These are phyloP conservation scores for Sarcodon aspratus DNA, from an alignment of 768 basidiomycete species.

Conservation along the genomic window DNA sequence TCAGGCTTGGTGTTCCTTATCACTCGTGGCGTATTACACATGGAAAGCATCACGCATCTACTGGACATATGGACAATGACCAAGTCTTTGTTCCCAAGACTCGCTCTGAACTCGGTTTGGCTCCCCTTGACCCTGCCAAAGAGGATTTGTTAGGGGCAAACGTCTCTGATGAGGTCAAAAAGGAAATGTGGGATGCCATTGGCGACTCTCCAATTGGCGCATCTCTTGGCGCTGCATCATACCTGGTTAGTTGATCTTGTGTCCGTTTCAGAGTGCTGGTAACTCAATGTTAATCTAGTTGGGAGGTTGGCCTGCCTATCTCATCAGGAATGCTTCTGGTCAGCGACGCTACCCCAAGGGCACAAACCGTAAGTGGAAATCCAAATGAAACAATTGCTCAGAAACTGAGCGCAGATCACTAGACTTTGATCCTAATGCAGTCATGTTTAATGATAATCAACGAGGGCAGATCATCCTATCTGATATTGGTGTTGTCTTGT, in stretches of 20 bases:
- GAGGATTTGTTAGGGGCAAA: conserved; percentile 57
- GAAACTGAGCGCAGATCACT: neutral
- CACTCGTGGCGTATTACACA: conserved; percentile 95
- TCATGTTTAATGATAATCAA: conserved; percentile 83
- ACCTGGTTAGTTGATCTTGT: conserved; percentile 36
- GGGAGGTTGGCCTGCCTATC: conserved; percentile 79
- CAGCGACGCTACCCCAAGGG: conserved; percentile 69
- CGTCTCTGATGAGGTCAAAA: conserved; percentile 54
- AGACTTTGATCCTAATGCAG: conserved; percentile 71
- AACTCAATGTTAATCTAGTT: conserved; percentile 28
- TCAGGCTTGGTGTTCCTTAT: conserved; percentile 86
- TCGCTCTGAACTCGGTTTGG: conserved; percentile 59
- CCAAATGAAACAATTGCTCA: neutral
- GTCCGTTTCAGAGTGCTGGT: neutral
- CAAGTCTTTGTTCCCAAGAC: conserved; percentile 93
- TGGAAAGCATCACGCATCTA: conserved; percentile 91
- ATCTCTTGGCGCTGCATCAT: conserved; percentile 36
- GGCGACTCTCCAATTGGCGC: conserved; percentile 85
- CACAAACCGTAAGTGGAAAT: conserved; percentile 57
- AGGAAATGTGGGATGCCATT: conserved; percentile 74
- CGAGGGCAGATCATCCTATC: conserved; percentile 67
- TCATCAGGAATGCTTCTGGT: conserved; percentile 76
- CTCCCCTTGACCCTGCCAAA: conserved; percentile 52
- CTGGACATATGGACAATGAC: conserved; percentile 87
- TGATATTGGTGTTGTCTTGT: conserved; percentile 69